phyloP scores from a whole-genome alignment of 345 rosid species.

The Durio zibethinus region DNA sequence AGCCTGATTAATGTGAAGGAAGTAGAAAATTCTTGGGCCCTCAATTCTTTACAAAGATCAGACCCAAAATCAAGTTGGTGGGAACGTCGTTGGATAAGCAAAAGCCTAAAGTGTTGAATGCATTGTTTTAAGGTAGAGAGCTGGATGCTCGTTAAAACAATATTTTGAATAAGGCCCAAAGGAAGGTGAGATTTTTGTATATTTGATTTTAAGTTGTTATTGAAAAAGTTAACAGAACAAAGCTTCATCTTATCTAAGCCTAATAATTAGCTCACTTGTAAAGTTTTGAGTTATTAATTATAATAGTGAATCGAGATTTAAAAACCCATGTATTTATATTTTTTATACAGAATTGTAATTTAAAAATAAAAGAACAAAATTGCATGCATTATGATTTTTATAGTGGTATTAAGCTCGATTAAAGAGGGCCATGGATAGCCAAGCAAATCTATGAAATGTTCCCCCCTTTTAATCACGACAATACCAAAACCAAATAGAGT shows the following conservation, averaged over 20 bases:
- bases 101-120: not conserved
- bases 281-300: no score
- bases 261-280: not conserved
- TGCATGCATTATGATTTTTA: no score
- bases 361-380: no score
- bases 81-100: not conserved
- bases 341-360: no score
- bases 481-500: slow-evolving; percentile 20
- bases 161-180: not conserved
- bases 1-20: not conserved
- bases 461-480: slow-evolving; percentile 5
- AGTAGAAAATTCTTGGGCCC: not conserved
- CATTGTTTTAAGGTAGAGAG: not conserved
- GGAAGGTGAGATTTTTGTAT: not conserved
- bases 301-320: no score
- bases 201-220: not conserved
- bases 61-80: not conserved
- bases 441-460: slow-evolving; percentile 18
- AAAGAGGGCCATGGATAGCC: slow-evolving; percentile 28
- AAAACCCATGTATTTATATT: no score
- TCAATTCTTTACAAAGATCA: not conserved
- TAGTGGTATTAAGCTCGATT: not conserved
- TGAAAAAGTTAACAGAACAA: not conserved
- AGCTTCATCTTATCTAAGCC: not conserved
- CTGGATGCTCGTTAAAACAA: not conserved